These are phyloP conservation scores for Myriangium duriaei DNA, from an alignment of 2,329 filamentous ascomycete genomes.

Conservation along the genomic window DNA sequence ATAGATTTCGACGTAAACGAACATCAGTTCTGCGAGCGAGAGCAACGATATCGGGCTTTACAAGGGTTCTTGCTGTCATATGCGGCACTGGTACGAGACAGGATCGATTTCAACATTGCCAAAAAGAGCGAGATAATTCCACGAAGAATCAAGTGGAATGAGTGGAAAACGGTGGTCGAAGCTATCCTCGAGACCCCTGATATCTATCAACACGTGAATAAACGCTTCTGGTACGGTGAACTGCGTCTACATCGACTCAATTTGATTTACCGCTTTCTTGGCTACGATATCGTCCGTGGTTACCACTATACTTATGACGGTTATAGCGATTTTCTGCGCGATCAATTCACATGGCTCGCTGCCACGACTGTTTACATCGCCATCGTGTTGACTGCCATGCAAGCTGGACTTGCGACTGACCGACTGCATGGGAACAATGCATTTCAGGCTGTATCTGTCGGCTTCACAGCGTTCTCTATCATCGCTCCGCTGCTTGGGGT, in stretches of 20 bases:
- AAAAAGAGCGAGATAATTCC: constrained; percentile 9
- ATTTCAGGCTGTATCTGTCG: constrained; percentile 35
- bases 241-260: constrained; percentile 13
- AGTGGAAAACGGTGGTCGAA: constrained; percentile 7
- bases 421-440: constrained; percentile 18
- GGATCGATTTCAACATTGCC: constrained; percentile 13
- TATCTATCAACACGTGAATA: constrained; percentile 7
- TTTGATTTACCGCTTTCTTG: constrained; percentile 10
- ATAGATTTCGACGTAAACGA: background rate
- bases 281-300: constrained; percentile 7
- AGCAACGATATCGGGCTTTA: constrained; percentile 1
- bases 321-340: constrained; percentile 10
- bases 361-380: constrained; percentile 7
- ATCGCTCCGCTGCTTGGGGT: constrained; percentile 3
- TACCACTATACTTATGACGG: constrained; percentile 3
- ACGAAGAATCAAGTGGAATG: constrained; percentile 4
- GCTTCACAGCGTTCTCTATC: constrained; percentile 39
- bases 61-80: constrained; percentile 13
- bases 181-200: background rate
- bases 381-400: constrained; percentile 11
- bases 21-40: background rate
- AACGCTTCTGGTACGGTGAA: constrained; percentile 14
- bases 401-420: constrained; percentile 19
- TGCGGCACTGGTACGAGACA: constrained; percentile 8
- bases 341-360: constrained; percentile 9